Conservation (phyloP, 2,329 filamentous ascomycete species). For the Calonectria ilicicola region DNA sequence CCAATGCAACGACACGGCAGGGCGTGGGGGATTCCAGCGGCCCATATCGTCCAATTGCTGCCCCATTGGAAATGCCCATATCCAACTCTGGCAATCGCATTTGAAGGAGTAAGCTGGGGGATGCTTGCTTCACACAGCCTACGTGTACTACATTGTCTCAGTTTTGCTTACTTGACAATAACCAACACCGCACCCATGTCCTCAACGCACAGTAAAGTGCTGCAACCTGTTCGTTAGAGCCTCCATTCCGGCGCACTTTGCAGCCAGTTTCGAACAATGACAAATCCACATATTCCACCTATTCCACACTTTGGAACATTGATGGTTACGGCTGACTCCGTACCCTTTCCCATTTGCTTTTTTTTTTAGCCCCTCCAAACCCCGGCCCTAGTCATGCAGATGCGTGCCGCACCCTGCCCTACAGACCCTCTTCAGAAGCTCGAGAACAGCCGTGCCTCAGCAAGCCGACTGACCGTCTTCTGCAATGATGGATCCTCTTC, state of each 20-base stretch:
- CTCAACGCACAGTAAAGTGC: background rate
- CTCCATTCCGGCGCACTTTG: background rate
- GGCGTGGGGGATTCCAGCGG: slow-evolving; percentile 13
- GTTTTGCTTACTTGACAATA: background rate
- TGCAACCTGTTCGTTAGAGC: background rate
- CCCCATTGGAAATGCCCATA: slow-evolving; percentile 4
- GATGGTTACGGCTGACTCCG: background rate
- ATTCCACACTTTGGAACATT: background rate
- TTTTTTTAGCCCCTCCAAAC: background rate
- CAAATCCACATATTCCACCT: background rate
- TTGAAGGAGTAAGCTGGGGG: slow-evolving; percentile 8
- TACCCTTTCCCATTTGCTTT: background rate
- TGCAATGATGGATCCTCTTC: slow-evolving; percentile 12
- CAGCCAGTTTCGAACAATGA: background rate
- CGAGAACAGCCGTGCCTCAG: background rate
- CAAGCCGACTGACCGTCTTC: slow-evolving; percentile 9
- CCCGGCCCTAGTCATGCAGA: slow-evolving; percentile 16
- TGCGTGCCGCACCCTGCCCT: slow-evolving; percentile 18
- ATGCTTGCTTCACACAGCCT: slow-evolving; percentile 17
- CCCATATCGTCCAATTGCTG: slow-evolving; percentile 11
- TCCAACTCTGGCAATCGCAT: slow-evolving; percentile 3
- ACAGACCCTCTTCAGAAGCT: slow-evolving; percentile 5
- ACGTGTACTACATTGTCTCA: slow-evolving; percentile 17
- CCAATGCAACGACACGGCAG: slow-evolving; percentile 14
- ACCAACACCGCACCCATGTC: background rate